Evolutionary conservation across 73 alveolate species (phyloP), one percentile per base, ranked within the genome.

Genomic region (Paraurostyla sp.): DNA sequence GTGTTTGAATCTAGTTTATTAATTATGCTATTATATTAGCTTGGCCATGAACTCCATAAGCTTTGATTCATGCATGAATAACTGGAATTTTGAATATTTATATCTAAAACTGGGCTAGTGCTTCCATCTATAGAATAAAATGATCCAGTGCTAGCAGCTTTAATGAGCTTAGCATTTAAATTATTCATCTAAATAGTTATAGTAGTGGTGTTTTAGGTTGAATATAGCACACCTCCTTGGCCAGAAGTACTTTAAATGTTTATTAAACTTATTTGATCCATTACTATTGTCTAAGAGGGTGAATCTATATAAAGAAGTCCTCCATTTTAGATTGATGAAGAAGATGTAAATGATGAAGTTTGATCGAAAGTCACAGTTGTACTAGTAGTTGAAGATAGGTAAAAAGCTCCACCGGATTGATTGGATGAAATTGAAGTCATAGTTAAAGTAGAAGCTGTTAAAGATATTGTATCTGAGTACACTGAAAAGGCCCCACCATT

Each of bases 1-100:
- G 43, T 6, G 20, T 27, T 43, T 1, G 48, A 9, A 65, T 65
- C 58, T 35, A 65, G 23, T 11, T 33, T 40, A 40, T 36, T 2
- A 3, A 36, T 7, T 16, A 36, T 36, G 1, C 4, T 6, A 22
- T 35, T 6, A 38, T 65, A 65, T 15, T 15, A 9, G 41, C 43
- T 65, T 15, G 82, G 82, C 82, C 82, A 60, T 4, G 78, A 27
- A 27, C 48, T 23, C 78, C 78, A 60, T 60, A 60, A 7, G 3
- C n/a, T 3, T 3, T 2, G 25, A 32, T 9, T 27, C 30, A 6
- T 16, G 22, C 78, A 60, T 3, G 78, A 60, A 32, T 27, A 60
- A 27, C 9, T 60, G 7, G 13, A 7, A 60, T 18, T 18, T 25
- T 16, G 78, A 16, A 7, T 6, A 9, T 25, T 4, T 22, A 32